A percentile compares a stretch with the other conserved stretches of the same genome.
Conservation (phyloP, 1,284 basidiomycete species). For the Lignosus rhinocerotis region DNA sequence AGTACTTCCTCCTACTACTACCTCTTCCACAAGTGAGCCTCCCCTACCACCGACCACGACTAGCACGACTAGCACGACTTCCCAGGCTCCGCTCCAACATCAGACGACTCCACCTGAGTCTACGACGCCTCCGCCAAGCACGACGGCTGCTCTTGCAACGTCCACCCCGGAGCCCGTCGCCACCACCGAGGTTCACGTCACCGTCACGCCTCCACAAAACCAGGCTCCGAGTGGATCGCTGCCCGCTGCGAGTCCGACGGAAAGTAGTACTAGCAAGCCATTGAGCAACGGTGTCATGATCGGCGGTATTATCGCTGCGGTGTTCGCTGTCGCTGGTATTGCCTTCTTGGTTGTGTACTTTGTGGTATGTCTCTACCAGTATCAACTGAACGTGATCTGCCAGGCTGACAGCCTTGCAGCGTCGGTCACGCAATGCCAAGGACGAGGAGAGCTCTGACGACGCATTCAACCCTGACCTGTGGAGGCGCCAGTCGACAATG, state of each 20-base stretch:
- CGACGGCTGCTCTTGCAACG: neutral
- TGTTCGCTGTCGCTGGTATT: conserved; percentile 50
- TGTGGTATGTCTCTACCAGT: conserved; percentile 42
- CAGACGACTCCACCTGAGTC: neutral
- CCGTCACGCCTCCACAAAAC: neutral
- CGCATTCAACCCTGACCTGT: conserved; percentile 52
- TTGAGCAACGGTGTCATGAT: conserved; percentile 38
- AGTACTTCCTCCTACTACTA: neutral
- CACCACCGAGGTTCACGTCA: conserved; percentile 9
- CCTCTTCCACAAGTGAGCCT: conserved; percentile 3
- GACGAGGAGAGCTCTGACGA: conserved; percentile 38
- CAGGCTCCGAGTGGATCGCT: neutral
- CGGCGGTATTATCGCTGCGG: conserved; percentile 53
- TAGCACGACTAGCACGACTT: neutral
- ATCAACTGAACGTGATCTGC: neutral
- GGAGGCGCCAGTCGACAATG: conserved; percentile 61
- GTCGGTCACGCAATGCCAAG: conserved; percentile 40
- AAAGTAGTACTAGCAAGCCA: neutral
- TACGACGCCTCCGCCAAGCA: neutral
- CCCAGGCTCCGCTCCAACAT: neutral
- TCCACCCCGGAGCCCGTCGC: neutral
- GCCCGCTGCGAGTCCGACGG: conserved; percentile 1
- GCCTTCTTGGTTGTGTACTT: conserved; percentile 53
- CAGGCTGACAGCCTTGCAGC: conserved; percentile 32
- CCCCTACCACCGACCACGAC: neutral